Conservation (phyloP, 768 basidiomycete species). For the Rhizopogon salebrosus region DNA sequence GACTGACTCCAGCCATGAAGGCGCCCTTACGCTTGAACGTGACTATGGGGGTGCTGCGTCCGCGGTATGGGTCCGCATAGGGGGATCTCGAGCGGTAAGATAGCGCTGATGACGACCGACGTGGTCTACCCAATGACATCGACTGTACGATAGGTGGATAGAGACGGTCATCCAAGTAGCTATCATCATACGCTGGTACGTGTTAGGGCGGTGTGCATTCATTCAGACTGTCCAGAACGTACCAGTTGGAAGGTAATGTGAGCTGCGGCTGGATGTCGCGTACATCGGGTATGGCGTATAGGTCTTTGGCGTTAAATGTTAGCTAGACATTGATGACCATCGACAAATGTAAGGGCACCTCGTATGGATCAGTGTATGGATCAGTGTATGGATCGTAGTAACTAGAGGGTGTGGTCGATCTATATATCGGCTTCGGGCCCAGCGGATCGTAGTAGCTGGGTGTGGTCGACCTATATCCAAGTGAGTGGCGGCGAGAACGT, state of each 20-base stretch:
- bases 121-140: constrained; percentile 16
- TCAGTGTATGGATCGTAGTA: constrained; percentile 13
- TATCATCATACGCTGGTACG: constrained; percentile 50
- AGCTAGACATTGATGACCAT: background rate
- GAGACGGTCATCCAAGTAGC: constrained; percentile 25
- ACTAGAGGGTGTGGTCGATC: background rate
- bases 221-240: constrained; percentile 8
- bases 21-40: constrained; percentile 75
- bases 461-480: constrained; percentile 26
- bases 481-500: constrained; percentile 26
- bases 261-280: constrained; percentile 32
- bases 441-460: constrained; percentile 6
- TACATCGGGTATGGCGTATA: constrained; percentile 48
- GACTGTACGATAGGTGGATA: constrained; percentile 21
- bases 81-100: constrained; percentile 33
- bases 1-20: constrained; percentile 57
- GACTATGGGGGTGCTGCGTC: constrained; percentile 45
- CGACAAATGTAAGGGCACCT: constrained; percentile 8
- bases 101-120: constrained; percentile 36
- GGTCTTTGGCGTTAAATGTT: constrained; percentile 11
- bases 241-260: constrained; percentile 40
- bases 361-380: constrained; percentile 37
- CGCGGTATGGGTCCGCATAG: constrained; percentile 40
- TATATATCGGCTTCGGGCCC: background rate
- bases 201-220: background rate